Evolutionary conservation across 345 rosid genomes (phyloP).

Genomic region (Bretschneidera sinensis): DNA sequence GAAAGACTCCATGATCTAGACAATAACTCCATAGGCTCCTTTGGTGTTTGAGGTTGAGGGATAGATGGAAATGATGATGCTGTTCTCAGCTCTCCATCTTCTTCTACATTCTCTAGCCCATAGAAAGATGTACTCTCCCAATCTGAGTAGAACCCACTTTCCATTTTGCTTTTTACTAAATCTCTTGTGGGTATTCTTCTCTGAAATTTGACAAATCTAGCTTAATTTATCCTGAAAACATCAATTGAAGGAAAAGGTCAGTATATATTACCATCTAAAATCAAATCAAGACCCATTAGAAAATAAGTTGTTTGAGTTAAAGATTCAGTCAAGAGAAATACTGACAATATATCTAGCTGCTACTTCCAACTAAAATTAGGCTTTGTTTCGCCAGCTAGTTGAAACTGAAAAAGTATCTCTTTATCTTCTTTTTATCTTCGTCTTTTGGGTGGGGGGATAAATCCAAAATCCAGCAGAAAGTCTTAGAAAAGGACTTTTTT

Average conservation of each 20-base stretch:
- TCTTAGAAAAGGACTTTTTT: not conserved
- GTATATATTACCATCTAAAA: too few species aligned
- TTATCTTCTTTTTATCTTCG: slow-evolving; percentile 2
- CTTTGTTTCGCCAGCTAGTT: slow-evolving; percentile 8
- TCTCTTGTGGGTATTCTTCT: not conserved
- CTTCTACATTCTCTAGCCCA: slow-evolving; percentile 50
- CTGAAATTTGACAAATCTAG: not conserved
- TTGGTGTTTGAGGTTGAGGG: slow-evolving; percentile 77
- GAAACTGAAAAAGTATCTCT: not conserved
- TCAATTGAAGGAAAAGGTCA: too few species aligned
- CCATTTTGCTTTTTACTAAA: slow-evolving; percentile 50
- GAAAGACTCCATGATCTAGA: slow-evolving; percentile 94
- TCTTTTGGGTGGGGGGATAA: not conserved
- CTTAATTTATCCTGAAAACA: not conserved
- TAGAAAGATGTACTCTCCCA: slow-evolving; percentile 36
- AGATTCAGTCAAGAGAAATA: not conserved
- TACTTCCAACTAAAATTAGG: not conserved
- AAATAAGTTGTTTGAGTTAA: not conserved
- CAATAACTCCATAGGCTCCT: slow-evolving; percentile 89
- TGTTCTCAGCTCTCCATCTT: slow-evolving; percentile 38
- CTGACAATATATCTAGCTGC: too few species aligned
- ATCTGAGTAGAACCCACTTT: slow-evolving; percentile 39
- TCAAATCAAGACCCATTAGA: too few species aligned
- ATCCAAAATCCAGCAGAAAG: not conserved
- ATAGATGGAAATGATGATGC: slow-evolving; percentile 43